Evolutionary conservation across 306 rosid species (phyloP), one percentile per base, ranked within the genome.

Genomic region (Malus fusca): DNA sequence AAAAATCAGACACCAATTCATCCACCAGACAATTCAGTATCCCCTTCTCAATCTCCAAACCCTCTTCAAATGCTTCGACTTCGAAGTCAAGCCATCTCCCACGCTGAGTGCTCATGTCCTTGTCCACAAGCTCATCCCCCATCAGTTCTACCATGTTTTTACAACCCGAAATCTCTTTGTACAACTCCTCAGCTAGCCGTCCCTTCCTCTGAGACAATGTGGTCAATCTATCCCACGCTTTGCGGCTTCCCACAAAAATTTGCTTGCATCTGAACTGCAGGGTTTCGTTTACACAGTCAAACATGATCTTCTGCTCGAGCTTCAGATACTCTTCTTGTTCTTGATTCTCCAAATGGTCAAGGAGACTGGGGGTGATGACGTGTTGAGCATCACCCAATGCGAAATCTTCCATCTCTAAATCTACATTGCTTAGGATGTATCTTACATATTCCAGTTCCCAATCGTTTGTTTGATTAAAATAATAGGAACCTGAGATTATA

Each of bases 81-180:
- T 84, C 84, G 52, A 90, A 88, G 86, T 88, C 85, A 11, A 89
- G 80, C 98, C 98, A 94, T 87, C 80, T 90, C 30, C 97, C 98
- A 17, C 18, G 40, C 61, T 80, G 82, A 37, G 82, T 86, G 88
- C 96, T 92, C 97, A 94, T 94, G 75, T 92, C 95, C 84, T 78
- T 92, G 74, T 51, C 71, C 21, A 94, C 90, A 72, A 92, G 90
- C 79, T 88, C 96, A 81, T 94, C 98, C 64, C 84, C 87, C 92
- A 86, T 80, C 63, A 64, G 70, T 55, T 90, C 98, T 71, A 77
- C 91, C 86, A 80, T 82, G 84, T 72, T 80, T 83, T 77, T 88
- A 87, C 87, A 86, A 61, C 87, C 76, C 69, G 62, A 48, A 59
- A 94, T 86, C 82, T 89, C 96, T 71, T 60, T 82, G 68, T 81